These are phyloP conservation scores for Nannizzia gypsea DNA, from an alignment of 2,329 filamentous ascomycete genomes.

Conservation along the genomic window DNA sequence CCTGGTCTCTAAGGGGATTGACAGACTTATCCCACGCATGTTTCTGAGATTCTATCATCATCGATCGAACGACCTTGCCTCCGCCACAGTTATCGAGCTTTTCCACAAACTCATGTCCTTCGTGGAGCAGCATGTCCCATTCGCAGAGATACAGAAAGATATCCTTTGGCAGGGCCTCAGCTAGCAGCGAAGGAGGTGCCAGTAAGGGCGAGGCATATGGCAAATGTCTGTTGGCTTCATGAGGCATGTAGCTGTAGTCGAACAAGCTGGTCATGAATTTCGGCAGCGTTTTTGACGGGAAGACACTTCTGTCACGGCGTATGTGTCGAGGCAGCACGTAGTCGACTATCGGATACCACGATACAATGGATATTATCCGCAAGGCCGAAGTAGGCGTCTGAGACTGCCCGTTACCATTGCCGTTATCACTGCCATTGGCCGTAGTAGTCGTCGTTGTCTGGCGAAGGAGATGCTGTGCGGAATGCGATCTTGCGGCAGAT, in stretches of 20 bases:
- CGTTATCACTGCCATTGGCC: constrained; percentile 3
- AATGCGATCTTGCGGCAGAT: constrained; percentile 12
- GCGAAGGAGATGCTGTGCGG: constrained; percentile 13
- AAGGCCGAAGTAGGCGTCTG: constrained; percentile 21
- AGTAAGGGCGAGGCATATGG: constrained; percentile 50
- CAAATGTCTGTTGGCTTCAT: constrained; percentile 39
- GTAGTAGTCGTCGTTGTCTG: constrained; percentile 23
- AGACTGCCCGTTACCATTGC: background rate
- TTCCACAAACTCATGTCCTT: constrained; percentile 39
- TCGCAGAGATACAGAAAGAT: constrained; percentile 53
- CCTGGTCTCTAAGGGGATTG: constrained; percentile 38
- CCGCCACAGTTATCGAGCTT: constrained; percentile 25
- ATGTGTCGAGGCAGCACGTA: constrained; percentile 49
- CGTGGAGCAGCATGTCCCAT: constrained; percentile 55
- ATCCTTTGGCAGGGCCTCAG: constrained; percentile 44
- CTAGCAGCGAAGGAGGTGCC: constrained; percentile 43
- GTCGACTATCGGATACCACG: constrained; percentile 53
- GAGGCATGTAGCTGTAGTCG: constrained; percentile 37
- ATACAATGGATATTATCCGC: constrained; percentile 44
- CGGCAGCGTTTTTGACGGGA: constrained; percentile 41
- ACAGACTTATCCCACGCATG: constrained; percentile 40
- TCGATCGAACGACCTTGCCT: constrained; percentile 35
- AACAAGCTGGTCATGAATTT: constrained; percentile 39
- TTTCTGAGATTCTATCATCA: constrained; percentile 36
- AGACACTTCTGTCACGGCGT: constrained; percentile 44